Evolutionary conservation across 73 alveolate genomes (phyloP).

Genomic region (Stentor roeselii): DNA sequence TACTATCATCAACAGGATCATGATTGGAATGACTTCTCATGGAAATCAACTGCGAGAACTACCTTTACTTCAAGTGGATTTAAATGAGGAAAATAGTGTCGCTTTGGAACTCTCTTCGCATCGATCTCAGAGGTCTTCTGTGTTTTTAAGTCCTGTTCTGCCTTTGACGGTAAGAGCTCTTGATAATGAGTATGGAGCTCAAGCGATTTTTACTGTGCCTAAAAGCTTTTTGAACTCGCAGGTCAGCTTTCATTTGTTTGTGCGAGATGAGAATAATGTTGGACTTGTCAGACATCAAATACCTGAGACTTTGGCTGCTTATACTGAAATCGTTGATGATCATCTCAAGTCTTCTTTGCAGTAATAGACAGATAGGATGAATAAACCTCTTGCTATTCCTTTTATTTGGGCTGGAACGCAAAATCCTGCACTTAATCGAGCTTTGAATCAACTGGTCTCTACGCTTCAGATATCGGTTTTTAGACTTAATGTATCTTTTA

Average conservation of each 20-base stretch:
- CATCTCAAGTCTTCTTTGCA: conserved; percentile 24
- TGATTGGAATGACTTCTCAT: conserved; percentile 85
- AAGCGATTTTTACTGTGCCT: conserved; percentile 89
- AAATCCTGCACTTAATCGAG: background rate
- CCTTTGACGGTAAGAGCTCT: conserved; percentile 91
- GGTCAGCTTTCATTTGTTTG: conserved; percentile 76
- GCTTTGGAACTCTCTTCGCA: conserved; percentile 70
- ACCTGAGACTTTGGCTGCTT: conserved; percentile 97
- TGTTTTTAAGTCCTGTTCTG: conserved; percentile 88
- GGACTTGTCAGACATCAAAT: conserved; percentile 82
- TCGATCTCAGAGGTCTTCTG: conserved; percentile 59
- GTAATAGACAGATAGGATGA: background rate
- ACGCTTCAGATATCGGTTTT: conserved; percentile 7
- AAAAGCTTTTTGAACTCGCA: conserved; percentile 85
- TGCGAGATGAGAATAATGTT: conserved; percentile 83
- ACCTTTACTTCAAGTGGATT: conserved; percentile 81
- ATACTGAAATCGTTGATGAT: conserved; percentile 77
- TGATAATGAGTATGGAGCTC: conserved; percentile 88
- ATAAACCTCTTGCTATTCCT: conserved; percentile 7
- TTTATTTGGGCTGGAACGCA: background rate
- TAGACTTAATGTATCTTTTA: conserved; percentile 17
- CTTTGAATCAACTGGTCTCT: background rate
- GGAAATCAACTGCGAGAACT: conserved; percentile 77
- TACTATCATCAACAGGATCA: conserved; percentile 75
- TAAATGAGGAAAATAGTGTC: conserved; percentile 71